These are phyloP conservation scores for Xylaria hypoxylon DNA, from an alignment of 2,329 filamentous ascomycete species.

Conservation along the genomic window DNA sequence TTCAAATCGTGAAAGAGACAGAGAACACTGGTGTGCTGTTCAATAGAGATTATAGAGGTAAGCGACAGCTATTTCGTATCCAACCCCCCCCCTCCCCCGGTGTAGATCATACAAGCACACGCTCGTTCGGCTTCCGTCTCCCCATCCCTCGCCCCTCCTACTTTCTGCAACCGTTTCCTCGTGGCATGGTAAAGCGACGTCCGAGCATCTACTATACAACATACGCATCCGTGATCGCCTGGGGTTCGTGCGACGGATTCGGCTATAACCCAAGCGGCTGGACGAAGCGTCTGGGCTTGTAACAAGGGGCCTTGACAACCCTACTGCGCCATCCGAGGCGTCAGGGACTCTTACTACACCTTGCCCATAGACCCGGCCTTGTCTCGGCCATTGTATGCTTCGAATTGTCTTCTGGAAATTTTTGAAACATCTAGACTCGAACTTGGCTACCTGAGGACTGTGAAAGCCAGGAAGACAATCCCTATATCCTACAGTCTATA, in stretches of 20 bases:
- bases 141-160: conserved; percentile 19
- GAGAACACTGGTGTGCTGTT: not conserved
- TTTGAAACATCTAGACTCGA: conserved; percentile 32
- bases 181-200: conserved; percentile 7
- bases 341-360: conserved; percentile 16
- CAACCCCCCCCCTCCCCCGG: conserved; percentile 35
- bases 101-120: conserved; percentile 45
- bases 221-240: conserved; percentile 16
- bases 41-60: conserved; percentile 27
- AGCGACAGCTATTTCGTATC: conserved; percentile 34
- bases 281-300: conserved; percentile 41
- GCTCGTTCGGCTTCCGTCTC: conserved; percentile 27
- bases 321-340: conserved; percentile 30
- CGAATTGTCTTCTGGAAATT: conserved; percentile 37
- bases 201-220: conserved; percentile 2
- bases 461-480: conserved; percentile 6
- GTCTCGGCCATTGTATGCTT: conserved; percentile 32
- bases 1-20: not conserved
- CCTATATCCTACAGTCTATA: conserved; percentile 33
- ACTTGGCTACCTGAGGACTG: conserved; percentile 32
- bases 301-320: conserved; percentile 42
- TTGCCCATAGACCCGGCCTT: conserved; percentile 1
- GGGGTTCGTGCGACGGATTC: conserved; percentile 28
- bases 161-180: conserved; percentile 17
- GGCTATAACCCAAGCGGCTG: conserved; percentile 30